Base-by-base conservation (phyloP, 495 filamentous ascomycete genomes). In the Podospora pseudopauciseta region DNA sequence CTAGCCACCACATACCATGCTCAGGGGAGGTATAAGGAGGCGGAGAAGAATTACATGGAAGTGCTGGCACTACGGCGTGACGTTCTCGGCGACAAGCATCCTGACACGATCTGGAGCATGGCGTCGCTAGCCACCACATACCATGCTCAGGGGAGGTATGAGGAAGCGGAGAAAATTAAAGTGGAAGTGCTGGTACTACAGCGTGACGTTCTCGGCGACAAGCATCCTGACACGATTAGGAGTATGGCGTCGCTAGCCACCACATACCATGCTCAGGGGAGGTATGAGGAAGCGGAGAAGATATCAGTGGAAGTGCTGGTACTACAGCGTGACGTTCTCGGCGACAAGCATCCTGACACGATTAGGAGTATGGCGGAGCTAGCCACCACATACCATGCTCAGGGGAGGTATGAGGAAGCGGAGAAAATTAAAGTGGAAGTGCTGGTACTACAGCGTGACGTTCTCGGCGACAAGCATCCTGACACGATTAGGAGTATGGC, bases 171-270 rank as follows among this genome's bases (percentile, higher is more conserved):
- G 60, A 26, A 62, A 0, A 20, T 19, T 0, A 0, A 0, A 20
- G 4, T 18, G 26, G 60, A 62, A 62, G 60, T 54, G 39, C 23
- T 54, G 34, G 18, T 2, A 9, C 39, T 54, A 1, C 20, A 0
- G 20, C 20, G 20, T 1, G 20, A 20, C 20, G 20, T 20, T 20
- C 20, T 20, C 20, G 73, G 78, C 0, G 54, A 69, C 11, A 68
- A 76, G 54, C 75, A 80, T 76, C n/a, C 76, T 16, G 18, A 71
- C 23, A 78, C 76, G n/a, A n/a, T n/a, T n/a, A n/a, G n/a, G n/a
- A n/a, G n/a, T n/a, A n/a, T n/a, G n/a, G n/a, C n/a, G n/a, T n/a
- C n/a, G n/a, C n/a, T n/a, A n/a, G n/a, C n/a, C n/a, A n/a, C n/a
- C n/a, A n/a, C n/a, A 57, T 57, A 57, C 3, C 16, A n/a, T 23